Evolutionary conservation across 2,329 filamentous ascomycete genomes (phyloP).

Genomic region (Ceratocystis cacaofunesta): DNA sequence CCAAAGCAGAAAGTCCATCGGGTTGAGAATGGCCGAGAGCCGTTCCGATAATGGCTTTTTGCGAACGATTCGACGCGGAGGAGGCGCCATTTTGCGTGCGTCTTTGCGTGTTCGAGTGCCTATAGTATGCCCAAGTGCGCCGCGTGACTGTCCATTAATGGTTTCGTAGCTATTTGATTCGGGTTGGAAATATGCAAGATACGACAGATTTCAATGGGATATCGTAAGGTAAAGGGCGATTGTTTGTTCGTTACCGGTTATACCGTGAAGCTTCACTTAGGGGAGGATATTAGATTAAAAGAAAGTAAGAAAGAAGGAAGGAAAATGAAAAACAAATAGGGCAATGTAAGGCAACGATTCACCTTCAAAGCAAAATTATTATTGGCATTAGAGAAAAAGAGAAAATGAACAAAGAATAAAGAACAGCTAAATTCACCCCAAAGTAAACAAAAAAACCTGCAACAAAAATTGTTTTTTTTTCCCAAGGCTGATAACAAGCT

Average conservation of each 20-base stretch:
- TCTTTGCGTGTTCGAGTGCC: neutral
- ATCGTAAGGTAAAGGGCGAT: too few species aligned
- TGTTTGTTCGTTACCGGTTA: too few species aligned
- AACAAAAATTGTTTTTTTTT: neutral
- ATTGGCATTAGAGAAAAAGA: too few species aligned
- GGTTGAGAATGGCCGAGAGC: conserved; percentile 66
- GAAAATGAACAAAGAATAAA: too few species aligned
- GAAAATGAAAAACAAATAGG: neutral
- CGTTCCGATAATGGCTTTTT: conserved; percentile 66
- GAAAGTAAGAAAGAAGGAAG: neutral
- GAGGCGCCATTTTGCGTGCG: conserved; percentile 8
- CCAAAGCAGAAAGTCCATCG: conserved; percentile 80
- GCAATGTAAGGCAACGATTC: neutral
- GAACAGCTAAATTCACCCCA: neutral
- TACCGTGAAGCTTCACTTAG: neutral
- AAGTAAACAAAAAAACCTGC: neutral
- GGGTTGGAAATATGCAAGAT: too few species aligned
- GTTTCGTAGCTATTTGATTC: too few species aligned
- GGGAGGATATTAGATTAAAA: neutral
- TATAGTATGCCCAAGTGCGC: too few species aligned
- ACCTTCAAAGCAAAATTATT: too few species aligned
- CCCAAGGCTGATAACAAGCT: conserved; percentile 4
- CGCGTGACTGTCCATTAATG: too few species aligned
- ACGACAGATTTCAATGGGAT: too few species aligned
- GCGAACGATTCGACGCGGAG: conserved; percentile 60